Conservation (phyloP, 139 green algal species). For the Chara braunii region DNA sequence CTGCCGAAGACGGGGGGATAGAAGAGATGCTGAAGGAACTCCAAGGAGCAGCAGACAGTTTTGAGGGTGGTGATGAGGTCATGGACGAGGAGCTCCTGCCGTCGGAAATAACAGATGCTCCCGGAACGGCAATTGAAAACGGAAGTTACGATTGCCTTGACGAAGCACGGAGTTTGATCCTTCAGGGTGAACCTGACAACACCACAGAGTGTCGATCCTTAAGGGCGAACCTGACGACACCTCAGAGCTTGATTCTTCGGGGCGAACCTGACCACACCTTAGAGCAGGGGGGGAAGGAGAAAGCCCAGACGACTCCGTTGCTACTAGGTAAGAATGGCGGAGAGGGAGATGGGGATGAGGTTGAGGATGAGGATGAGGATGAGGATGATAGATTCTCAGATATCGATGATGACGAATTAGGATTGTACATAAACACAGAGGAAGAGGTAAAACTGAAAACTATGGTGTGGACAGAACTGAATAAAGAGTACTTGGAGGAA, state of each 20-base stretch:
- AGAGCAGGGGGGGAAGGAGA: too few relatives aligned
- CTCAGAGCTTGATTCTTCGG: too few relatives aligned
- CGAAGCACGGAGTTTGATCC: too few relatives aligned
- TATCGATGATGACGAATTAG: slow-evolving; percentile 45
- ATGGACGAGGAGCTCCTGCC: slow-evolving; percentile 1
- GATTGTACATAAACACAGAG: slow-evolving; percentile 50
- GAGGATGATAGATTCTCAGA: slow-evolving; percentile 36
- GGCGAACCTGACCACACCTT: too few relatives aligned
- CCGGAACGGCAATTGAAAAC: neutral
- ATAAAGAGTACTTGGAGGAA: slow-evolving; percentile 47
- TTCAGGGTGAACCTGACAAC: too few relatives aligned
- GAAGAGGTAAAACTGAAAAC: slow-evolving; percentile 56
- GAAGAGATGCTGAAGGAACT: too few relatives aligned
- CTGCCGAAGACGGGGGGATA: too few relatives aligned
- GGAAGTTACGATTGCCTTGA: too few relatives aligned
- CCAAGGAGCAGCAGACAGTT: neutral
- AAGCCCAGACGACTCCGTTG: too few relatives aligned
- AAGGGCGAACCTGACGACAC: too few relatives aligned
- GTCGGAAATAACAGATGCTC: neutral
- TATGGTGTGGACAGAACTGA: slow-evolving; percentile 60
- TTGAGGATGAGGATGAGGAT: neutral
- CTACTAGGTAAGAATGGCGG: neutral
- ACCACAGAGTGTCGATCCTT: too few relatives aligned
- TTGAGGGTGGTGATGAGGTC: neutral
- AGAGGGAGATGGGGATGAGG: neutral